phyloP scores from a whole-genome alignment of 768 basidiomycete species.

The Pholiota conissans region DNA sequence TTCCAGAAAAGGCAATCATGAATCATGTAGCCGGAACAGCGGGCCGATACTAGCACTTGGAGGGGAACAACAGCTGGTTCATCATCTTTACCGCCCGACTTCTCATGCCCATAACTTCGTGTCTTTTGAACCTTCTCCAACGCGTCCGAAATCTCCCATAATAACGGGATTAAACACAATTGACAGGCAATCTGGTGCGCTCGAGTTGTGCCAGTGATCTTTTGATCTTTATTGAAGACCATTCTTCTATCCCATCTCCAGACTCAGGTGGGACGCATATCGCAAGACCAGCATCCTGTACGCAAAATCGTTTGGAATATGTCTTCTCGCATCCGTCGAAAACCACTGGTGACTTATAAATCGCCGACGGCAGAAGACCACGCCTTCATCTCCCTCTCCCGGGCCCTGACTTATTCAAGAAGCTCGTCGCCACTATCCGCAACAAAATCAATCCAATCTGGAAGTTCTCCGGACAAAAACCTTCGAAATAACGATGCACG shows the following conservation, averaged over 20 bases:
- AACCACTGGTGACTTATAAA: slow-evolving; percentile 57
- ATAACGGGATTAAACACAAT: neutral
- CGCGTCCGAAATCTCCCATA: neutral
- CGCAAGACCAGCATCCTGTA: neutral
- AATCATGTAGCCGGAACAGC: neutral
- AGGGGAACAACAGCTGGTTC: neutral
- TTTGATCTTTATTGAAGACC: neutral
- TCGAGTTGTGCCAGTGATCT: neutral
- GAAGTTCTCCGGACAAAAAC: neutral
- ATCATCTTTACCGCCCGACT: neutral
- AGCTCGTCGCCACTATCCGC: slow-evolving; percentile 8
- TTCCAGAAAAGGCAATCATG: neutral
- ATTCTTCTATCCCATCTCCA: neutral
- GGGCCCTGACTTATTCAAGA: slow-evolving; percentile 5
- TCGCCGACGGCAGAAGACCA: slow-evolving; percentile 46
- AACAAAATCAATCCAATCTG: slow-evolving; percentile 3
- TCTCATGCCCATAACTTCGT: neutral
- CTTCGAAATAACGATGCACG: neutral
- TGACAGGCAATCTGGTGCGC: neutral
- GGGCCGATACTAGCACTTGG: slow-evolving; percentile 7
- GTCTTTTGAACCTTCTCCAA: neutral
- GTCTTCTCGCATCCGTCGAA: slow-evolving; percentile 43
- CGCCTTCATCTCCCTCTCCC: slow-evolving; percentile 17
- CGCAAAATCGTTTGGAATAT: slow-evolving; percentile 1
- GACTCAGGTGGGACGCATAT: neutral